Conservation (phyloP, 2,329 filamentous ascomycete genomes). For the Colletotrichum spaethianum region DNA sequence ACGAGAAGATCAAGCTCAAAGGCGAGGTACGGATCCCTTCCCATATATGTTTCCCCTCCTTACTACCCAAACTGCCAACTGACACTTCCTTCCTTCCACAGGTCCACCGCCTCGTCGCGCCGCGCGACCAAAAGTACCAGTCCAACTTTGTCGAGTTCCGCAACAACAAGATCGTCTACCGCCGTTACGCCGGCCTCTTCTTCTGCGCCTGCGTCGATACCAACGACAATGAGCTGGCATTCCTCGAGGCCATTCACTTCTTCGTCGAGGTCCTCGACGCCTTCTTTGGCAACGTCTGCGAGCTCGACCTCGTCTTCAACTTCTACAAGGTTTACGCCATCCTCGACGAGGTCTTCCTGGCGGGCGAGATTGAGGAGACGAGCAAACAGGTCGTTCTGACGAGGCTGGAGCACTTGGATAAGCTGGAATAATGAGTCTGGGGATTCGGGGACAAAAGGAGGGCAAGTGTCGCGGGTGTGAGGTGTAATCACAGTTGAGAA, state of each 20-base stretch:
- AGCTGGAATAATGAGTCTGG: constrained; percentile 77
- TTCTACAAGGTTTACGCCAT: constrained; percentile 96
- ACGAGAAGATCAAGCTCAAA: constrained; percentile 99
- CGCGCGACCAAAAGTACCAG: constrained; percentile 98
- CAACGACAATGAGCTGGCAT: constrained; percentile 98
- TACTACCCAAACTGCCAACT: constrained; percentile 9
- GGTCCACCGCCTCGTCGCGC: constrained; percentile 97
- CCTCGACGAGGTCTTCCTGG: constrained; percentile 96
- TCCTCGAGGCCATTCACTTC: constrained; percentile 98
- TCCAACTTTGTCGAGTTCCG: constrained; percentile 99
- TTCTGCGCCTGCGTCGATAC: constrained; percentile 99
- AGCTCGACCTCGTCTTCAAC: constrained; percentile 91
- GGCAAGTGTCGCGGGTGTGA: background rate
- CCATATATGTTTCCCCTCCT: constrained; percentile 19
- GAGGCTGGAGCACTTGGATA: constrained; percentile 93
- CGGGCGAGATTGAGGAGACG: constrained; percentile 98
- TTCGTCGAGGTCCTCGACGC: constrained; percentile 99
- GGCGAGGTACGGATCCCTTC: constrained; percentile 78
- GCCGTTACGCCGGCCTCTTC: constrained; percentile 97
- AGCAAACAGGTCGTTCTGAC: constrained; percentile 98
- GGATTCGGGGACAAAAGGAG: background rate
- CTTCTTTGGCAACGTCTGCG: constrained; percentile 99
- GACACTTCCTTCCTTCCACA: constrained; percentile 51
- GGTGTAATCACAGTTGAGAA: background rate
- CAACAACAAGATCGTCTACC: constrained; percentile 96